Conservation (phyloP, 768 basidiomycete species). For the Lepiota brunneoincarnata region DNA sequence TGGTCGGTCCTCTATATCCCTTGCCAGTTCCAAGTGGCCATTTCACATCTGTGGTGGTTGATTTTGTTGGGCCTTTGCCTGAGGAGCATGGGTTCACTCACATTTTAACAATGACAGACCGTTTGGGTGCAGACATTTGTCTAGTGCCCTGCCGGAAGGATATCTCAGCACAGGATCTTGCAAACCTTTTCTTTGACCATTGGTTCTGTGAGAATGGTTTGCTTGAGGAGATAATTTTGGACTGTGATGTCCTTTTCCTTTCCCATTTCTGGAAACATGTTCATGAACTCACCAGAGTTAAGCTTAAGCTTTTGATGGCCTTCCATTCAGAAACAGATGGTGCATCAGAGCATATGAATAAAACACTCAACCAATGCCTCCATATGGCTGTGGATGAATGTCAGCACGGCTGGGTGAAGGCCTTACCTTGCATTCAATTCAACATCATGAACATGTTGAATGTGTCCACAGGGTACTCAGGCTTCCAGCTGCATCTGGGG, state of each 20-base stretch:
- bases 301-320: constrained; percentile 29
- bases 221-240: constrained; percentile 25
- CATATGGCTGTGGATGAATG: constrained; percentile 25
- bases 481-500: constrained; percentile 27
- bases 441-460: constrained; percentile 32
- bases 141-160: constrained; percentile 6
- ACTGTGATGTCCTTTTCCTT: constrained; percentile 26
- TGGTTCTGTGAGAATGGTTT: constrained; percentile 32
- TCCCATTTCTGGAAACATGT: constrained; percentile 30
- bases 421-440: constrained; percentile 27
- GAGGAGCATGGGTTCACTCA: not conserved
- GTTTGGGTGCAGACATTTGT: constrained; percentile 9
- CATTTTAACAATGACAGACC: constrained; percentile 11
- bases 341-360: constrained; percentile 29
- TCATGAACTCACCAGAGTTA: constrained; percentile 23
- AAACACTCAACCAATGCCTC: constrained; percentile 29
- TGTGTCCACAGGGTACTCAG: constrained; percentile 27
- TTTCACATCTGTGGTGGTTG: not conserved
- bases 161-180: constrained; percentile 3
- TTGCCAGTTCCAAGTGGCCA: not conserved
- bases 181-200: constrained; percentile 18
- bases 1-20: too few species aligned
- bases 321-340: constrained; percentile 41
- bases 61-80: constrained; percentile 11
- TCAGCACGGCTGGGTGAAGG: constrained; percentile 29